Conservation (phyloP, 805 yeast genomes). For the Candida wancherniae region DNA sequence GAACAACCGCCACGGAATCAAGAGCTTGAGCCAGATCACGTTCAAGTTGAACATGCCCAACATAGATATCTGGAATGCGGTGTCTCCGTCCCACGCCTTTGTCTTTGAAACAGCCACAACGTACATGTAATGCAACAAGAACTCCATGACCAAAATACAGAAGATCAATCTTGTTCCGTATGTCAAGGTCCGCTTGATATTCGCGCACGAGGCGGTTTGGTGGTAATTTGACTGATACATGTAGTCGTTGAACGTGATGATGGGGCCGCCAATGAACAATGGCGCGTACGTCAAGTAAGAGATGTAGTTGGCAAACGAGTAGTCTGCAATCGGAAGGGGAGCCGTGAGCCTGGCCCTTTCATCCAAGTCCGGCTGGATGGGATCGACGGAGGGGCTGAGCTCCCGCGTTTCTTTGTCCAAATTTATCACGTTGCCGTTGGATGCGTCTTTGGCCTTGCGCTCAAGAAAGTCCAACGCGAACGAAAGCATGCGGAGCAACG, state of each 20-base stretch:
- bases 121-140: conserved; percentile 78
- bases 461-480: conserved; percentile 73
- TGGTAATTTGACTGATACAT: conserved; percentile 62
- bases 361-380: conserved; percentile 29
- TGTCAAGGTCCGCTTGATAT: conserved; percentile 43
- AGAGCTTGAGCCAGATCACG: conserved; percentile 85
- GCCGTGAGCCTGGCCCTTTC: conserved; percentile 66
- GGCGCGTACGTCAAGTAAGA: conserved; percentile 85
- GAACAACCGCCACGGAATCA: conserved; percentile 95
- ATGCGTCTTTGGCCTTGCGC: no score
- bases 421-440: conserved; percentile 1
- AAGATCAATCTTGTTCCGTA: conserved; percentile 67
- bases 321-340: conserved; percentile 57
- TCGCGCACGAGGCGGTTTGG: conserved; percentile 51
- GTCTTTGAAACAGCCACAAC: conserved; percentile 91
- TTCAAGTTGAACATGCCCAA: conserved; percentile 86
- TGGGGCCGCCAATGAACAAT: conserved; percentile 91
- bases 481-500: conserved; percentile 77
- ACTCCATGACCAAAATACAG: conserved; percentile 85
- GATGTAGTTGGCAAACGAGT: conserved; percentile 59
- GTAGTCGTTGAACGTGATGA: conserved; percentile 88
- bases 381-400: conserved; percentile 4
- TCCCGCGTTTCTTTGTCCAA: conserved; percentile 3
- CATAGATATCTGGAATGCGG: conserved; percentile 94
- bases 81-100: conserved; percentile 82